Base-by-base conservation (phyloP, 768 basidiomycete species). In the Rhodosporidiobolus sp. region DNA sequence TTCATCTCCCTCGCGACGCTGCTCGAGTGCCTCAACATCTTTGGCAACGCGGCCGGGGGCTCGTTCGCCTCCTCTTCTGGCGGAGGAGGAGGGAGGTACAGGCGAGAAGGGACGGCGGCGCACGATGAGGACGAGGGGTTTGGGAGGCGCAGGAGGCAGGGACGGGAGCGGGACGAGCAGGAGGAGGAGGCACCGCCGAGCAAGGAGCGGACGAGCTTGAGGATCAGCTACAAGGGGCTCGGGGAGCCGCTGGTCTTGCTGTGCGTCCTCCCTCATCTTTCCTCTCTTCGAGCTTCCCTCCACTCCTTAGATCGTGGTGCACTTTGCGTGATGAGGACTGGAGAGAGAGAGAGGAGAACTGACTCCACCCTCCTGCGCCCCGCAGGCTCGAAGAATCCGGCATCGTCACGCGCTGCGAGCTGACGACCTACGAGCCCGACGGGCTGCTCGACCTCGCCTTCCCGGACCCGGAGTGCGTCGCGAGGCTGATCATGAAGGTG, bases 21-120 rank as follows among this genome's bases (percentile, higher is more conserved):
- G 62, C 86, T 96, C 71, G 93, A 96, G 74, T 94, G 91, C 77
- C 84, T 99, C 45, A 94, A 95, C 77, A 89, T 97, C 66, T 97
- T 94, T 77, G 94, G 95, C 38, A 90, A 92, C 19, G 91, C 90
- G 3, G 80, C 81, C 63, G 79, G 69, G 54, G 54, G 74, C 20
- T 55, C 72, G 17, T 24, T 48, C 48, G 69, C 38, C 56, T 64
- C 34, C 38, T 43, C 38, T 7, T 43, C 38, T 7, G 38, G 38
- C 14, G 38, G 38, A 14, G 38, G 38, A 14, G 38, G 38, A 14
- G 38, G 38, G 38, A 7, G 38, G 68, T 74, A 67, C 54, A 67
- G 74, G 50, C 60, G 63, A 54, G 63, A 46, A 56, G 45, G 30
- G 26, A 61, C 48, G 68, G 72, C 52, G 54, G 76, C 49, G 30